Conservation (phyloP, 177 flowering plant genomes). For the Vitis hybrid region DNA sequence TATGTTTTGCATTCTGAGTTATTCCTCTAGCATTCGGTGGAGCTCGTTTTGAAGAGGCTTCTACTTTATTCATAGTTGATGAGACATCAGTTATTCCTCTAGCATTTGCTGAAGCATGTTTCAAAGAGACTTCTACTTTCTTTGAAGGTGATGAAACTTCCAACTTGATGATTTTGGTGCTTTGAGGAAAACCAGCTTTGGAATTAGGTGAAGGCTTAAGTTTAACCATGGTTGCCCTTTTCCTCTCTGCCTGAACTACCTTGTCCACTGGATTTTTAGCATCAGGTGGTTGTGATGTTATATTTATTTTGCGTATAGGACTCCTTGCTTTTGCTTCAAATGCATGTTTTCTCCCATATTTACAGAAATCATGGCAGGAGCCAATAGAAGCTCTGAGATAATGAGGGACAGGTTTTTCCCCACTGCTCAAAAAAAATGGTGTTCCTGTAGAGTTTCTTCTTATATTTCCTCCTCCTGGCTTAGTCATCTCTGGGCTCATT, state of each 20-base stretch:
- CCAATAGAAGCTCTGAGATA: constrained; percentile 83
- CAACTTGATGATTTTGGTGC: constrained; percentile 21
- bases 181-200: constrained; percentile 7
- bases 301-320: constrained; percentile 24
- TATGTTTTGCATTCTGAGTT: constrained; percentile 1
- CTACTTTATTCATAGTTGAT: no score
- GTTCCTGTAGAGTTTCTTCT: constrained; percentile 48
- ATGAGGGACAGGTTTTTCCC: constrained; percentile 37
- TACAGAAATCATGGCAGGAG: constrained; percentile 90
- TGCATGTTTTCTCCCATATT: constrained; percentile 59
- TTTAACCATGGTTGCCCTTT: constrained; percentile 28
- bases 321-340: constrained; percentile 36
- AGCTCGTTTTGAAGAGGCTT: neutral
- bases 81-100: neutral
- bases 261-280: constrained; percentile 12
- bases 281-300: constrained; percentile 7
- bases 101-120: constrained; percentile 8
- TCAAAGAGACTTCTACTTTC: constrained; percentile 15
- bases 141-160: constrained; percentile 20
- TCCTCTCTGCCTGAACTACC: constrained; percentile 23
- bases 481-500: constrained; percentile 18
- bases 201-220: constrained; percentile 22
- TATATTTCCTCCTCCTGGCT: constrained; percentile 18
- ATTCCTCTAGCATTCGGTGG: constrained; percentile 2
- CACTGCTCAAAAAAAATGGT: constrained; percentile 20